A percentile compares a stretch with the other conserved stretches of the same genome.
phyloP scores from a whole-genome alignment of 108 stramenopile genomes.

The Cyclostephanos tholiformis region DNA sequence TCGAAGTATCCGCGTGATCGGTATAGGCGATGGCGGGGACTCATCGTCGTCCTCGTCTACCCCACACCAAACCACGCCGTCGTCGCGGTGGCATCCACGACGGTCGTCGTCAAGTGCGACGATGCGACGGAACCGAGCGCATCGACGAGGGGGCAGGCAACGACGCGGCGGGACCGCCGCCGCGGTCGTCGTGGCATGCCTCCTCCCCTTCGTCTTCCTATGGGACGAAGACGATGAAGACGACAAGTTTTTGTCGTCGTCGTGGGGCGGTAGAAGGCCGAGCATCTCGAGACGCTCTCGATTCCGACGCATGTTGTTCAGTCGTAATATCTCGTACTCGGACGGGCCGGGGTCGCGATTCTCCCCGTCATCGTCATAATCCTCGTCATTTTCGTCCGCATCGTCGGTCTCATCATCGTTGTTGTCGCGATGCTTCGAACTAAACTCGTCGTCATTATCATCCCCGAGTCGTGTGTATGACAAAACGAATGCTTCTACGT shows the following conservation, averaged over 20 bases:
- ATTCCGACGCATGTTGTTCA: slow-evolving; percentile 33
- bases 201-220: neutral
- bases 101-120: too few species aligned
- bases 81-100: too few species aligned
- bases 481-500: too few species aligned
- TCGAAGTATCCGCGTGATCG: neutral
- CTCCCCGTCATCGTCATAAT: neutral
- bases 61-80: too few species aligned
- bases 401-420: neutral
- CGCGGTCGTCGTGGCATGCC: neutral
- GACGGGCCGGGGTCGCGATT: slow-evolving; percentile 8
- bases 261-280: slow-evolving; percentile 9
- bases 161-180: neutral
- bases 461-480: neutral
- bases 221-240: neutral
- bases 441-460: neutral
- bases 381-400: neutral
- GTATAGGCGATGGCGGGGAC: slow-evolving; percentile 1
- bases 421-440: neutral
- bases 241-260: neutral
- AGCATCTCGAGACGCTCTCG: slow-evolving; percentile 29
- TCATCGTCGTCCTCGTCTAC: slow-evolving; percentile 5
- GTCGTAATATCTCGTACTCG: slow-evolving; percentile 37
- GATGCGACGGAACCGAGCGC: neutral
- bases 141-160: slow-evolving; percentile 9